Conservation (phyloP, 2,329 filamentous ascomycete genomes). For the Incumbomyces delicatus region DNA sequence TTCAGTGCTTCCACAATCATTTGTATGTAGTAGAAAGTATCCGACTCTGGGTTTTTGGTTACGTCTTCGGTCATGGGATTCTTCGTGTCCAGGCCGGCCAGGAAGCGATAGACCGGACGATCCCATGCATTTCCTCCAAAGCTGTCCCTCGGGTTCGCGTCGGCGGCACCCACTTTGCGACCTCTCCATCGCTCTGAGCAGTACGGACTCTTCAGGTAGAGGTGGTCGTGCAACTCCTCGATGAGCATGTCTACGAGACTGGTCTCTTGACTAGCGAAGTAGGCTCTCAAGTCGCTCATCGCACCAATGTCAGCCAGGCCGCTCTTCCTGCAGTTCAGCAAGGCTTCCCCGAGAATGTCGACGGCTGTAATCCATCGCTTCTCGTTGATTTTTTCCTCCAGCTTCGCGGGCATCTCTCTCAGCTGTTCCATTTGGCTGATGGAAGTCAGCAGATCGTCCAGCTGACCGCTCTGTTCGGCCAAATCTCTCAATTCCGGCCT, state of each 20-base stretch:
- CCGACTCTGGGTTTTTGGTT: constrained; percentile 84
- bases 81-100: constrained; percentile 47
- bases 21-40: constrained; percentile 88
- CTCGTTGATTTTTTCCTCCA: constrained; percentile 90
- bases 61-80: constrained; percentile 68
- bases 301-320: constrained; percentile 89
- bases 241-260: constrained; percentile 87
- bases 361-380: constrained; percentile 91
- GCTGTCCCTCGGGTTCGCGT: constrained; percentile 16
- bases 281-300: constrained; percentile 72
- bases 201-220: constrained; percentile 96
- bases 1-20: constrained; percentile 82
- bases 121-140: constrained; percentile 37
- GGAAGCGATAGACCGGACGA: constrained; percentile 46
- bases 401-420: constrained; percentile 76
- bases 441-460: constrained; percentile 78
- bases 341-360: constrained; percentile 77
- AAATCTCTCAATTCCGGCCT: constrained; percentile 88
- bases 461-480: constrained; percentile 76
- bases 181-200: constrained; percentile 93
- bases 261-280: constrained; percentile 87
- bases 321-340: constrained; percentile 72
- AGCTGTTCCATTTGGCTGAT: constrained; percentile 80
- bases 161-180: constrained; percentile 37
- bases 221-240: constrained; percentile 93